A percentile compares a stretch with the other conserved stretches of the same genome.
These are phyloP conservation scores for Fomitopsis palustris DNA, from an alignment of 1,284 basidiomycete species.

Conservation along the genomic window DNA sequence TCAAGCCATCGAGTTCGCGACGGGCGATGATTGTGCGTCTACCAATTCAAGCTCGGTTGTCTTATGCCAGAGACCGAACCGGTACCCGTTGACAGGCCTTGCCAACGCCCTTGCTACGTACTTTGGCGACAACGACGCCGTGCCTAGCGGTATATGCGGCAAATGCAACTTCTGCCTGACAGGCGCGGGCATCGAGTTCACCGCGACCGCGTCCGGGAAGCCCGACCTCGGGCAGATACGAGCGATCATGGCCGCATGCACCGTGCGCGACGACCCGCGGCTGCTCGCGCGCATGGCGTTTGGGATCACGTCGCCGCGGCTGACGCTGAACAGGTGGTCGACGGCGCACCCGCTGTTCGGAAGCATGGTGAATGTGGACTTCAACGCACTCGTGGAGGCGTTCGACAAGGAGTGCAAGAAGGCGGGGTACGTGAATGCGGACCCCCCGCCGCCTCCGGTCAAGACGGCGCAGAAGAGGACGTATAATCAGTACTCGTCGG, in stretches of 20 bases:
- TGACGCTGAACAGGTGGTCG: constrained; percentile 39
- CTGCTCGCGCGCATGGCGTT: constrained; percentile 48
- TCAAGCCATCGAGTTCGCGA: constrained; percentile 41
- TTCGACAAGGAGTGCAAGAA: constrained; percentile 40
- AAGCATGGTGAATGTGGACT: constrained; percentile 38
- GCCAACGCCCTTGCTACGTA: constrained; percentile 41
- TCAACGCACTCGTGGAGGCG: constrained; percentile 32
- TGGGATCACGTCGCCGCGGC: constrained; percentile 43
- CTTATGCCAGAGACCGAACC: background rate
- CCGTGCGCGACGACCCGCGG: constrained; percentile 47
- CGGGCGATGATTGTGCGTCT: constrained; percentile 40
- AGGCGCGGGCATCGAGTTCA: constrained; percentile 36
- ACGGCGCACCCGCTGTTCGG: constrained; percentile 39
- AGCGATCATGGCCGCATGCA: constrained; percentile 40
- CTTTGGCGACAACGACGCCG: constrained; percentile 43
- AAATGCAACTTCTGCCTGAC: constrained; percentile 42
- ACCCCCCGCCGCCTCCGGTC: constrained; percentile 6
- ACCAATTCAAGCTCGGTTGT: background rate
- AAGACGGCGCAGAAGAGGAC: constrained; percentile 24
- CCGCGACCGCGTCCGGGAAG: constrained; percentile 21
- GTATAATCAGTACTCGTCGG: constrained; percentile 15
- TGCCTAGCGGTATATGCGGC: constrained; percentile 40
- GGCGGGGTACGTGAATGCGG: constrained; percentile 26
- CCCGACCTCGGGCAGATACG: constrained; percentile 32
- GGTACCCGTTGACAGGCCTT: constrained; percentile 31